Base-by-base conservation (phyloP, 2,329 filamentous ascomycete genomes). In the Chalaropsis ovoidea region DNA sequence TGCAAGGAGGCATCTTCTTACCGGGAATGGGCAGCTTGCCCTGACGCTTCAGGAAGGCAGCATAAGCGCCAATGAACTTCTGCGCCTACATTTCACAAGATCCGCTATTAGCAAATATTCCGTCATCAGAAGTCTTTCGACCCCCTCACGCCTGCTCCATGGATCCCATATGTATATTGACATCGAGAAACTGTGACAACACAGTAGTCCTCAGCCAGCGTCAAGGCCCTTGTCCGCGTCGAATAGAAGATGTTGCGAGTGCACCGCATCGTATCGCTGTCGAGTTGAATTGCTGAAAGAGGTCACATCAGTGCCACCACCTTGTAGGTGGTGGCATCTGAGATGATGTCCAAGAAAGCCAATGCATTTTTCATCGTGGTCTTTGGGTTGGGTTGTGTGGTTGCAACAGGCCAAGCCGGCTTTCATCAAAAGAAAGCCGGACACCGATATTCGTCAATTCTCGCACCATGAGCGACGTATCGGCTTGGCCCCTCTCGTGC, bases 1-100 rank as follows among this genome's bases (percentile, higher is more conserved):
- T 15, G 4, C n/a, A n/a, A 3, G 3, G 19, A 1, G 58, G 31
- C 8, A 3, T 17, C 61, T 41, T 82, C 86, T 76, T 85, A 92
- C 89, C 88, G 78, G 89, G 89, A 75, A 93, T 90, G 76, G 88
- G 88, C 73, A 94, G 88, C 83, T 93, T 93, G 81, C 90, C 90
- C 83, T 94, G 89, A 75, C 89, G 86, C 88, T 94, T 94, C 85
- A 95, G 80, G 86, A 94, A 95, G 75, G 85, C 87, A 77, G 88
- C 83, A 78, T 94, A 95, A 76, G 88, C 83, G 73, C 82, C 80
- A 81, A 94, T 92, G 84, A 94, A 94, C 82, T 92, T 90, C 79
- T 91, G 88, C 79, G 89, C 87, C 86, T 89, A 80, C 72, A 76
- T 68, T 45, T 49, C 70, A 68, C 71, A 75, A 72, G 73, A 76